Conservation (phyloP, 805 yeast genomes). For the Nakazawaea ishiwadae region DNA sequence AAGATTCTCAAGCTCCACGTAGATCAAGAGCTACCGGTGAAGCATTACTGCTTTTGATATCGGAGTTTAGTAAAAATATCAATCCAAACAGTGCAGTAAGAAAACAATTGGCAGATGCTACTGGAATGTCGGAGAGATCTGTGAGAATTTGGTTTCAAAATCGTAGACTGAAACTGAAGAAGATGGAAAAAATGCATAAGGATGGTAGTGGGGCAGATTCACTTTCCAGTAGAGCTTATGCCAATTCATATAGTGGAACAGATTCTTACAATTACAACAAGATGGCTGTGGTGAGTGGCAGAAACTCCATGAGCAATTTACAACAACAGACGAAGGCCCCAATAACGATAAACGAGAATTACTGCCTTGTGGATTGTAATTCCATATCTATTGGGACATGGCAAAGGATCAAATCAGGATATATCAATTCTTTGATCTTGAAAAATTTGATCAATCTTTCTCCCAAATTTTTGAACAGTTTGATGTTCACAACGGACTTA, state of each 20-base stretch:
- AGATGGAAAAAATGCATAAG: slow-evolving; percentile 46
- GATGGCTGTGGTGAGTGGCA: slow-evolving; percentile 16
- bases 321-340: slow-evolving; percentile 32
- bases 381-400: slow-evolving; percentile 74
- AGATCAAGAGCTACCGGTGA: slow-evolving; percentile 51
- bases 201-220: slow-evolving; percentile 17
- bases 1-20: slow-evolving; percentile 17
- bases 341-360: slow-evolving; percentile 56
- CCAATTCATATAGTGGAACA: slow-evolving; percentile 13
- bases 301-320: slow-evolving; percentile 16
- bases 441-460: slow-evolving; percentile 54
- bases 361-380: slow-evolving; percentile 62
- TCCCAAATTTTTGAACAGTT: slow-evolving; percentile 57
- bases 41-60: slow-evolving; percentile 60
- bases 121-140: slow-evolving; percentile 82
- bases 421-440: slow-evolving; percentile 34
- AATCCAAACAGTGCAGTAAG: slow-evolving; percentile 74
- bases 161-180: slow-evolving; percentile 73
- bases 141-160: slow-evolving; percentile 94
- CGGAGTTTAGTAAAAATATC: slow-evolving; percentile 66
- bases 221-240: slow-evolving; percentile 15
- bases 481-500: slow-evolving; percentile 67
- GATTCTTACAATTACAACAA: slow-evolving; percentile 14
- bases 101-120: slow-evolving; percentile 60
- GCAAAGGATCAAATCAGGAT: slow-evolving; percentile 73